Evolutionary conservation across 108 stramenopile genomes (phyloP), one percentile per base, ranked within the genome.

Genomic region (Cyclostephanos tholiformis): DNA sequence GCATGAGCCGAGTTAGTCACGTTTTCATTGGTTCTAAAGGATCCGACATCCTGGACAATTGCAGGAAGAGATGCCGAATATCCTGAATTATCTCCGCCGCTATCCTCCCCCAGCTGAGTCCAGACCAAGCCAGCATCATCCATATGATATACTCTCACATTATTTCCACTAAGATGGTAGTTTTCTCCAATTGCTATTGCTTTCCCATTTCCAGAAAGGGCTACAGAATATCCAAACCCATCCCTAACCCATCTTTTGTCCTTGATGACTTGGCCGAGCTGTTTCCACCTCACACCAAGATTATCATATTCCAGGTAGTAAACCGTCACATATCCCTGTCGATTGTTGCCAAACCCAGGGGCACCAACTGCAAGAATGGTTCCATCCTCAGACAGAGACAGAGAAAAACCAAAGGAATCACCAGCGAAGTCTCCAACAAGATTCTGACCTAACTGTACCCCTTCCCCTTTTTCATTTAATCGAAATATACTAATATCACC

Each of bases 31-130:
- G n/a, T n/a, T n/a, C n/a, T n/a, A n/a, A n/a, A n/a, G n/a, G n/a
- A n/a, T n/a, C n/a, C n/a, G n/a, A n/a, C n/a, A n/a, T n/a, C n/a
- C n/a, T n/a, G n/a, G n/a, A n/a, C n/a, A n/a, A n/a, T n/a, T n/a
- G n/a, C n/a, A n/a, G n/a, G n/a, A n/a, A n/a, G n/a, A n/a, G n/a
- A n/a, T n/a, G n/a, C n/a, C n/a, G n/a, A n/a, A n/a, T n/a, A n/a
- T n/a, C n/a, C n/a, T n/a, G n/a, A n/a, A n/a, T n/a, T n/a, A 19
- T 27, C 49, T 20, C 75, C 68, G 61, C 25, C 55, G 29, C 61
- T 44, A 32, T 46, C 58, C 19, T 69, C 14, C 4, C 75, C 68
- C 0, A 69, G 0, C 38, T 76, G 75, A 0, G 0, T 58, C 75
- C 75, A 76, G 1, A 17, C 43, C 0, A 61, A 19, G 8, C 22